Evolutionary conservation across 345 rosid species (phyloP).

Genomic region (Hypericum androsaemum): DNA sequence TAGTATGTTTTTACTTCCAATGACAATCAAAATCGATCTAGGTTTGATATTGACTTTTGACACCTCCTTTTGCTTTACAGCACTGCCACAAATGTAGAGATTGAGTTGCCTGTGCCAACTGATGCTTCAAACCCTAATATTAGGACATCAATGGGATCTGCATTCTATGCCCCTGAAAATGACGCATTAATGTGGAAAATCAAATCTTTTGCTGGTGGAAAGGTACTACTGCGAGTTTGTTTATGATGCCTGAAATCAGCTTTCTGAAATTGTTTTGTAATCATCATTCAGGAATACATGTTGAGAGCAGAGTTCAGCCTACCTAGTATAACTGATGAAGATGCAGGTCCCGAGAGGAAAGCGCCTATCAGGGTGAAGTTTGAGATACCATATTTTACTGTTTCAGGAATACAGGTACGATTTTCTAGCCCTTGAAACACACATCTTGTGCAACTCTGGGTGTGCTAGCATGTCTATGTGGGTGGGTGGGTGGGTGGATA

Average conservation of each 20-base stretch:
- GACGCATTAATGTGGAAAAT: constrained; percentile 76
- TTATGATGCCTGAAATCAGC: background rate
- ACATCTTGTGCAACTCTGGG: too few relatives aligned
- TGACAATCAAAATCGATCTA: background rate
- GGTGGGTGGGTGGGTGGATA: too few relatives aligned
- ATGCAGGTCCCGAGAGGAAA: constrained; percentile 60
- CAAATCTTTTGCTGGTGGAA: constrained; percentile 68
- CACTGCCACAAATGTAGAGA: constrained; percentile 67
- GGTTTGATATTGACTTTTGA: background rate
- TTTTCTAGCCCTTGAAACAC: background rate
- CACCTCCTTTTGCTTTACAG: constrained; percentile 21
- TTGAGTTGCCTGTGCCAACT: constrained; percentile 51
- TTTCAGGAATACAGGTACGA: constrained; percentile 80
- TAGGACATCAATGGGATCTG: constrained; percentile 91
- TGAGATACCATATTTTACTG: constrained; percentile 81
- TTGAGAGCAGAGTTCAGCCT: constrained; percentile 72
- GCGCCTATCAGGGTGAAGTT: constrained; percentile 73
- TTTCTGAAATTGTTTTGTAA: constrained; percentile 5
- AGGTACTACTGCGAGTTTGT: constrained; percentile 31
- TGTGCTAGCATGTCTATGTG: too few relatives aligned
- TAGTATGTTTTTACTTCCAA: background rate
- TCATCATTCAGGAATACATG: constrained; percentile 64
- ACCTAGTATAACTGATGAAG: constrained; percentile 68
- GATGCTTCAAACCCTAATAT: constrained; percentile 87
- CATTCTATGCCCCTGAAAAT: constrained; percentile 72